Percentiles rank a stretch among this genome's conserved stretches.
These are phyloP conservation scores for Lachancea thermotolerans DNA, from an alignment of 805 yeast species.

Conservation along the genomic window DNA sequence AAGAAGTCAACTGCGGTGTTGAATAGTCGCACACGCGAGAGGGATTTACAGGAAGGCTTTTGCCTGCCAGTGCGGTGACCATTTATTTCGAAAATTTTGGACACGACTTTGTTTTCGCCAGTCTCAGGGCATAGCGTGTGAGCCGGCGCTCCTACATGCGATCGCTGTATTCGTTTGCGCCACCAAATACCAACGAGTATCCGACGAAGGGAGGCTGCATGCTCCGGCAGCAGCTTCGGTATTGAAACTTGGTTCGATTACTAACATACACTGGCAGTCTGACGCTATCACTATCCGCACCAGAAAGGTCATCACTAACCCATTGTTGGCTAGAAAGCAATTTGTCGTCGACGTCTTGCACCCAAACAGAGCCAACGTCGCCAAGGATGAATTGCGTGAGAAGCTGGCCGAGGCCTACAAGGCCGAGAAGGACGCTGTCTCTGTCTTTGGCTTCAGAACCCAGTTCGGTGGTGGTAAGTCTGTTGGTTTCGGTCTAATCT, in stretches of 20 bases:
- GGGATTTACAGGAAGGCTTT: too few relatives aligned
- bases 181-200: too few relatives aligned
- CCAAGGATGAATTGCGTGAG: slow-evolving; percentile 98
- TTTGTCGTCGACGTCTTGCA: slow-evolving; percentile 98
- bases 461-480: slow-evolving; percentile 99
- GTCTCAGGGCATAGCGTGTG: too few relatives aligned
- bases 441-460: slow-evolving; percentile 99
- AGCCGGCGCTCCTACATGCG: too few relatives aligned
- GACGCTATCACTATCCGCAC: slow-evolving; percentile 99
- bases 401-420: slow-evolving; percentile 82
- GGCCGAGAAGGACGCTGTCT: slow-evolving; percentile 87
- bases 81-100: too few relatives aligned
- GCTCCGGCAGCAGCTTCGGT: too few relatives aligned
- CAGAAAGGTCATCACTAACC: slow-evolving; percentile 97
- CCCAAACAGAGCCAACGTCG: slow-evolving; percentile 98
- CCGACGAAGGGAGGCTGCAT: too few relatives aligned
- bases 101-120: too few relatives aligned
- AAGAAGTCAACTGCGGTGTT: too few relatives aligned
- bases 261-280: slow-evolving; percentile 47
- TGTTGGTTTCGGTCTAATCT: slow-evolving; percentile 97
- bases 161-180: too few relatives aligned
- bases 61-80: too few relatives aligned
- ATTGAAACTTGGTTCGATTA: slow-evolving; percentile 2
- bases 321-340: slow-evolving; percentile 98
- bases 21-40: too few relatives aligned